These are phyloP conservation scores for Aspergillus carlsbadensis DNA, from an alignment of 495 filamentous ascomycete species.

Conservation along the genomic window DNA sequence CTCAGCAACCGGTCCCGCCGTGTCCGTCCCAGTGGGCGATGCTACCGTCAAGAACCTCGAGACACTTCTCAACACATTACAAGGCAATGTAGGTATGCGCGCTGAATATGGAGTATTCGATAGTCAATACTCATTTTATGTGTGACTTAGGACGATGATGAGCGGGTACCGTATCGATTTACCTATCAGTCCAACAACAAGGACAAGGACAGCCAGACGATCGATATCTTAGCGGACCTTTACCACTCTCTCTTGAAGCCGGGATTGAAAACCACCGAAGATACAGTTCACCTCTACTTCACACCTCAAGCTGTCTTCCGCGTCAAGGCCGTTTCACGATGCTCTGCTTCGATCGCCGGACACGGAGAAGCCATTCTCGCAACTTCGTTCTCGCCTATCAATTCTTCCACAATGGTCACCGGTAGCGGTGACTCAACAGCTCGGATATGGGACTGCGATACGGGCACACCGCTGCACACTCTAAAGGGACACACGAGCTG, in stretches of 20 bases:
- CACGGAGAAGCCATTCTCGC: constrained; percentile 92
- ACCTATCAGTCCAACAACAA: constrained; percentile 57
- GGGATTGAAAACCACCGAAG: constrained; percentile 67
- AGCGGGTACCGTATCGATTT: constrained; percentile 87
- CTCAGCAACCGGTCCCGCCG: constrained; percentile 61
- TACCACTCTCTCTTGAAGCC: constrained; percentile 69
- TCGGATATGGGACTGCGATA: constrained; percentile 93
- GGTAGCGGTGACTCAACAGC: constrained; percentile 92
- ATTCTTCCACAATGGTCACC: constrained; percentile 78
- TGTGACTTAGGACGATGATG: constrained; percentile 60
- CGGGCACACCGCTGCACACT: constrained; percentile 83
- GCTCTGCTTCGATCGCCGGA: constrained; percentile 82
- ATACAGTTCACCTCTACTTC: constrained; percentile 72
- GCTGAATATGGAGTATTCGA: background rate
- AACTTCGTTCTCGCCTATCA: constrained; percentile 81
- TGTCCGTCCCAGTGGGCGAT: constrained; percentile 81
- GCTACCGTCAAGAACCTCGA: constrained; percentile 88
- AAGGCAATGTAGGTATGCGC: constrained; percentile 66
- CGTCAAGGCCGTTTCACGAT: constrained; percentile 87
- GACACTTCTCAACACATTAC: constrained; percentile 82
- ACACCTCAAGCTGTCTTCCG: constrained; percentile 93
- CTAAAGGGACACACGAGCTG: constrained; percentile 91
- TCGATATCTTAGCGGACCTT: constrained; percentile 66
- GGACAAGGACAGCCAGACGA: constrained; percentile 50
- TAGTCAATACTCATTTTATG: background rate